Conservation (phyloP, 1,284 basidiomycete genomes). For the Pulchroboletus neoregius region DNA sequence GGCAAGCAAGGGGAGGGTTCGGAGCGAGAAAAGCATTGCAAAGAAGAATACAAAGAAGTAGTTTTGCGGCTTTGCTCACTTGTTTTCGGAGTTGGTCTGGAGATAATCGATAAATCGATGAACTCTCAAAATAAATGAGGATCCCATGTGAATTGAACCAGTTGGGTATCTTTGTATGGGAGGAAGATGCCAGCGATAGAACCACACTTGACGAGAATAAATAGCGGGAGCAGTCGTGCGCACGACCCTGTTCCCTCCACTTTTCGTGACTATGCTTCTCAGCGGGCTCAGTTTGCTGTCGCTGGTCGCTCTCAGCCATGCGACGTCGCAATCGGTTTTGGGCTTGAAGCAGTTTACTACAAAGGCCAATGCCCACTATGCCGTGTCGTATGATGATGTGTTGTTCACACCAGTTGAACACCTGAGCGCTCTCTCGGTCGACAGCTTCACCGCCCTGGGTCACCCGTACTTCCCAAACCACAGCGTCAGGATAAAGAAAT, state of each 20-base stretch:
- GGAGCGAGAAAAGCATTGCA: slow-evolving; percentile 53
- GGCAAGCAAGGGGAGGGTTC: slow-evolving; percentile 50
- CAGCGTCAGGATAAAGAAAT: slow-evolving; percentile 50
- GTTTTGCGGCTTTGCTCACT: background rate
- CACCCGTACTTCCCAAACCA: slow-evolving; percentile 55
- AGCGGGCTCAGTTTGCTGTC: slow-evolving; percentile 14
- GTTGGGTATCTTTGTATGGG: too few relatives aligned
- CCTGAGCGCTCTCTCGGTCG: slow-evolving; percentile 40
- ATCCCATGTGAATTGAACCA: too few relatives aligned
- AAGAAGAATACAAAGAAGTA: slow-evolving; percentile 61
- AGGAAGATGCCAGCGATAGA: too few relatives aligned
- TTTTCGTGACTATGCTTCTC: slow-evolving; percentile 12
- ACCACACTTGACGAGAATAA: slow-evolving; percentile 3
- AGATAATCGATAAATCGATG: too few relatives aligned
- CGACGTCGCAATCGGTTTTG: slow-evolving; percentile 20
- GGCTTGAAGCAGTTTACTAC: slow-evolving; percentile 2
- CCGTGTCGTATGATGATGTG: slow-evolving; percentile 24
- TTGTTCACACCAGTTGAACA: slow-evolving; percentile 28
- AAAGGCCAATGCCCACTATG: slow-evolving; percentile 2
- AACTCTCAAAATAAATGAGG: background rate
- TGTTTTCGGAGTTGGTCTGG: background rate
- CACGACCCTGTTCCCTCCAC: background rate
- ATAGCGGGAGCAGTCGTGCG: background rate
- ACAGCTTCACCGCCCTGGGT: slow-evolving; percentile 43
- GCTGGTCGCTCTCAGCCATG: slow-evolving; percentile 14